A percentile compares a stretch with the other conserved stretches of the same genome.
These are phyloP conservation scores for Yarrowia sp. DNA, from an alignment of 805 yeast genomes.

Conservation along the genomic window DNA sequence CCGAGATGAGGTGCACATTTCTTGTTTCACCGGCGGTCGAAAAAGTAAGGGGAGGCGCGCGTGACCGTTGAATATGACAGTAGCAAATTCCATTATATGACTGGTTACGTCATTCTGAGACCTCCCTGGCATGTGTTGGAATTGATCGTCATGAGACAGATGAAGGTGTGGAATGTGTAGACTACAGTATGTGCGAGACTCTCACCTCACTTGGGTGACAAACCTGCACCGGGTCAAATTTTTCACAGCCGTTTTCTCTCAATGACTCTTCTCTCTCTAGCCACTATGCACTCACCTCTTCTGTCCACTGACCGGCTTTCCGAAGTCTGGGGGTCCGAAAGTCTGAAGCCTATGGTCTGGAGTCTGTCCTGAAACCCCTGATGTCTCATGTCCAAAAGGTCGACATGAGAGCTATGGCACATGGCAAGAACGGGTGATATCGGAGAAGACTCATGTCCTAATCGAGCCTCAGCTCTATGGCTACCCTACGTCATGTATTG, in stretches of 20 bases:
- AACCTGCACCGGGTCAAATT: neutral
- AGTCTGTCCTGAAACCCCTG: too few species aligned
- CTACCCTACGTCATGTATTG: too few species aligned
- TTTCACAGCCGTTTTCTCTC: neutral
- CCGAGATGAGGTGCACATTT: neutral
- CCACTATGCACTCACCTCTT: neutral
- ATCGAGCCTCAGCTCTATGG: too few species aligned
- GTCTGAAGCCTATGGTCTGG: neutral
- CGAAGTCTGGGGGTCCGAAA: neutral
- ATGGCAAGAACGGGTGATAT: too few species aligned
- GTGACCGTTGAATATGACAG: neutral
- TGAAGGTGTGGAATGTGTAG: neutral
- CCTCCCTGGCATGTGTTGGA: neutral
- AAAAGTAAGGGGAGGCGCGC: neutral
- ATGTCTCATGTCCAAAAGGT: too few species aligned
- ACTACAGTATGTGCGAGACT: too few species aligned
- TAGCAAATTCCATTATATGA: neutral
- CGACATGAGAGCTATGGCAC: too few species aligned
- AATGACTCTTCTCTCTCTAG: neutral
- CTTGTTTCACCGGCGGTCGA: neutral
- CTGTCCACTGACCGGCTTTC: constrained; percentile 4
- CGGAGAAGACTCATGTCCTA: too few species aligned
- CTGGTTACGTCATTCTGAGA: constrained; percentile 5
- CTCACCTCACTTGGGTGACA: too few species aligned
- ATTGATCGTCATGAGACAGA: constrained; percentile 13